Conservation (phyloP, 257 asterid genomes). For the Solanum peruvianum region DNA sequence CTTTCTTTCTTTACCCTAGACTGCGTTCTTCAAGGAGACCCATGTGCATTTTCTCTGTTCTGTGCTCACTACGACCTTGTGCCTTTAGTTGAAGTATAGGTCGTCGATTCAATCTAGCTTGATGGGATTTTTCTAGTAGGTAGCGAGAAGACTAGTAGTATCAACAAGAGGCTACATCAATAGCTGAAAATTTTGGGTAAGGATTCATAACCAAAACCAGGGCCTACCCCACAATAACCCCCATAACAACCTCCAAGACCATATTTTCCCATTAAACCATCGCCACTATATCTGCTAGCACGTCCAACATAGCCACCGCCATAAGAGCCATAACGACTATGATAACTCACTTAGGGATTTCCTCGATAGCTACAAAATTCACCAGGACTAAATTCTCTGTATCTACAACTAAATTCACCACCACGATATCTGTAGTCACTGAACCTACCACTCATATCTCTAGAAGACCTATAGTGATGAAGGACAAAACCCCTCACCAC, state of each 20-base stretch:
- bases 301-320: conserved; percentile 20
- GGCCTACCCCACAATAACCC: conserved; percentile 9
- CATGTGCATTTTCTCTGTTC: too few species aligned
- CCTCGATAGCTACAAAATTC: conserved; percentile 69
- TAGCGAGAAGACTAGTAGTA: too few species aligned
- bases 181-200: too few species aligned
- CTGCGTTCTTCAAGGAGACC: too few species aligned
- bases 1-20: too few species aligned
- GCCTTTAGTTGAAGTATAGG: too few species aligned
- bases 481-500: conserved; percentile 69
- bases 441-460: conserved; percentile 47
- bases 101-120: too few species aligned
- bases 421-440: conserved; percentile 67
- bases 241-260: conserved; percentile 53
- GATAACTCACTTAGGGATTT: conserved; percentile 58
- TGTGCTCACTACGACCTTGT: too few species aligned
- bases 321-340: conserved; percentile 76
- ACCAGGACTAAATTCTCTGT: conserved; percentile 62
- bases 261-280: conserved; percentile 64
- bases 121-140: too few species aligned
- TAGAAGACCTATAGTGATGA: conserved; percentile 68
- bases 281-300: conserved; percentile 51
- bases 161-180: too few species aligned
- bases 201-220: conserved; percentile 11
- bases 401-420: conserved; percentile 73